Conservation (phyloP, 768 basidiomycete species). For the Leccinum truebloodii region DNA sequence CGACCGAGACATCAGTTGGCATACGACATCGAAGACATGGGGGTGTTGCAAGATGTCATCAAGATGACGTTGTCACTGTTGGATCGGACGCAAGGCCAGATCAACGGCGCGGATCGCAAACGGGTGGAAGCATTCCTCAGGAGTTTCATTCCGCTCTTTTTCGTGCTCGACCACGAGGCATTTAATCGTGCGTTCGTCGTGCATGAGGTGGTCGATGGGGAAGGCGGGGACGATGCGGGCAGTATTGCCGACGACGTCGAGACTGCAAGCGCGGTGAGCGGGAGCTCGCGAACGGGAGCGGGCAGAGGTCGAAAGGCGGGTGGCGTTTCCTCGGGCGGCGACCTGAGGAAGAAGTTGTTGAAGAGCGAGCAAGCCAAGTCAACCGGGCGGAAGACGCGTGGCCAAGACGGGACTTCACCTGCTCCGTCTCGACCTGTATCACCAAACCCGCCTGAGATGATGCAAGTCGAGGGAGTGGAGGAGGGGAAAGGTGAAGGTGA, state of each 20-base stretch:
- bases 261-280: conserved; percentile 29
- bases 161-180: conserved; percentile 67
- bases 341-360: conserved; percentile 75
- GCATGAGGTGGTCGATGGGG: conserved; percentile 63
- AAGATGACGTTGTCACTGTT: conserved; percentile 90
- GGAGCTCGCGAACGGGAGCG: conserved; percentile 35
- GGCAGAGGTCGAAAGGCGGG: conserved; percentile 42
- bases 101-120: conserved; percentile 69
- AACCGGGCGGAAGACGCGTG: conserved; percentile 57
- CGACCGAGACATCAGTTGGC: conserved; percentile 78
- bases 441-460: conserved; percentile 52
- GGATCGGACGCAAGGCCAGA: conserved; percentile 81
- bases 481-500: conserved; percentile 29
- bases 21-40: conserved; percentile 70
- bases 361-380: conserved; percentile 85
- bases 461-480: conserved; percentile 31
- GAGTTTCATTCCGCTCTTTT: conserved; percentile 72
- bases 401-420: conserved; percentile 52
- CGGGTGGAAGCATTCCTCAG: conserved; percentile 83
- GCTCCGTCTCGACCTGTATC: conserved; percentile 63
- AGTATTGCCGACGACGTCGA: conserved; percentile 41
- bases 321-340: conserved; percentile 49
- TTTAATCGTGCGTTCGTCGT: conserved; percentile 73
- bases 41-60: conserved; percentile 81
- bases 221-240: conserved; percentile 49